Conservation (phyloP, 2,329 filamentous ascomycete genomes). For the Sclerotinia spermophila region DNA sequence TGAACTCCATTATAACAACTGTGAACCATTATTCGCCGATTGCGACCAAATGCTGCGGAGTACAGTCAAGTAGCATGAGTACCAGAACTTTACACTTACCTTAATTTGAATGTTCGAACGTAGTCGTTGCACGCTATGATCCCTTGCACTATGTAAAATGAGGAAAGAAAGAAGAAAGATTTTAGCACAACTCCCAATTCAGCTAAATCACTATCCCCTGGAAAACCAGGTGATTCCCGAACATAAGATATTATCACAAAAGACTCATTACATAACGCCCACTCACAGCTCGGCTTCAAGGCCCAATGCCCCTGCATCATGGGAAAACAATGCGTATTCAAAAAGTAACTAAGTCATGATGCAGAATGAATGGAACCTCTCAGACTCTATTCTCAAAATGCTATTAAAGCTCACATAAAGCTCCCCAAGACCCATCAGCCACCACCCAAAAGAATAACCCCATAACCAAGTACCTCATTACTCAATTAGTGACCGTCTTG, state of each 20-base stretch:
- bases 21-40: too few species aligned
- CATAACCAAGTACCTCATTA: background rate
- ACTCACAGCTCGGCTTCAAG: background rate
- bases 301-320: background rate
- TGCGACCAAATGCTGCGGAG: too few species aligned
- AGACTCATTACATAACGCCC: background rate
- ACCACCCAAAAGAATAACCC: background rate
- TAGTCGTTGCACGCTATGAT: too few species aligned
- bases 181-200: too few species aligned
- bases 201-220: fast-evolving
- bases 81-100: too few species aligned
- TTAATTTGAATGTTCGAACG: too few species aligned
- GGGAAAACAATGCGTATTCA: background rate
- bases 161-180: background rate
- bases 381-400: background rate
- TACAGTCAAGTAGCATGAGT: too few species aligned
- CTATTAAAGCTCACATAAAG: background rate
- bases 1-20: too few species aligned
- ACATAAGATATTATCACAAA: background rate
- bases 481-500: background rate
- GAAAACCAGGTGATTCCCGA: background rate
- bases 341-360: background rate
- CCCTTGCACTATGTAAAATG: too few species aligned
- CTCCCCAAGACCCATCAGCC: background rate
- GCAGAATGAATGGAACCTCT: background rate